These are phyloP conservation scores for Linanthus parryae DNA, from an alignment of 148 eudicot genomes.

Conservation along the genomic window DNA sequence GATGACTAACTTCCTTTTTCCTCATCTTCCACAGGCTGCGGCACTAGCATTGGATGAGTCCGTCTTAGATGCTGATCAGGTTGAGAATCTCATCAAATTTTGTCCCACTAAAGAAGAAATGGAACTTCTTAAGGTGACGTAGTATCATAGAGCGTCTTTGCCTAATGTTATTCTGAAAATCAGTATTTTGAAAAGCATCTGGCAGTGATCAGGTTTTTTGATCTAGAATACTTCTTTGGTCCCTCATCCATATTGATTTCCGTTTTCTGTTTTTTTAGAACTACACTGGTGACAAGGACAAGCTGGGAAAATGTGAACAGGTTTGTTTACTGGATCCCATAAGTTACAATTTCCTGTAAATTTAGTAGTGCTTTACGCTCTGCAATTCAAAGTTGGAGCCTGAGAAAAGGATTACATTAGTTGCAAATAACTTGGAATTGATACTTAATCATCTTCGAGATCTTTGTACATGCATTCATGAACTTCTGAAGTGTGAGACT, in stretches of 20 bases:
- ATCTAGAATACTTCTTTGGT: background rate
- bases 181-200: no score
- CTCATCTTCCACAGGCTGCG: constrained; percentile 55
- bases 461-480: no score
- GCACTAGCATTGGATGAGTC: constrained; percentile 93
- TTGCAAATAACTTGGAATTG: no score
- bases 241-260: constrained; percentile 1
- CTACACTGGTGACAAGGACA: constrained; percentile 78
- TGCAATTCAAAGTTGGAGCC: no score
- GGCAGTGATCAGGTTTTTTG: no score
- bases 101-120: constrained; percentile 99
- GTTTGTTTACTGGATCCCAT: constrained; percentile 30
- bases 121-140: constrained; percentile 82
- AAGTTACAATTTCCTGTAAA: background rate
- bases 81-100: constrained; percentile 91
- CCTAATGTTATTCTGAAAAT: background rate
- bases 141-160: constrained; percentile 6
- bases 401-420: no score
- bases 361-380: no score
- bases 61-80: constrained; percentile 97
- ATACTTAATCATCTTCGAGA: no score
- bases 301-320: constrained; percentile 97
- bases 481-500: no score
- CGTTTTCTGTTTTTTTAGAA: constrained; percentile 24
- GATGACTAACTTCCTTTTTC: constrained; percentile 3